phyloP scores from a whole-genome alignment of 768 basidiomycete species.

The Panaeolus cyanescens region DNA sequence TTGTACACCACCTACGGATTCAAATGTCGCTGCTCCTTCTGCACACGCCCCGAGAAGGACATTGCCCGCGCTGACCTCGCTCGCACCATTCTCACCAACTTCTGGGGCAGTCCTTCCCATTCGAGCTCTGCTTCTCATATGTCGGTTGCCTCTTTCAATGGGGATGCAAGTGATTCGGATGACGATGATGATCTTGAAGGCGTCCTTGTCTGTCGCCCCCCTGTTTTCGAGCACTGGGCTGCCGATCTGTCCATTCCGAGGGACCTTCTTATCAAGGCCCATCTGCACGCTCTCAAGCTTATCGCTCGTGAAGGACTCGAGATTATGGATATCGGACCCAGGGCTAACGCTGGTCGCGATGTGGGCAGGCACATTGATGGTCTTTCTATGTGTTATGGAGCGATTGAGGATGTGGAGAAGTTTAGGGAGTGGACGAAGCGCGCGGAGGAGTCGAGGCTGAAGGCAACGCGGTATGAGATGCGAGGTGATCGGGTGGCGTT shows the following conservation, averaged over 20 bases:
- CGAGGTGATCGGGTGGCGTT: constrained; percentile 26
- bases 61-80: constrained; percentile 27
- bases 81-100: constrained; percentile 25
- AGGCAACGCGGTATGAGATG: constrained; percentile 4
- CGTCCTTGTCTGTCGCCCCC: constrained; percentile 10
- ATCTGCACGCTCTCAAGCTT: constrained; percentile 28
- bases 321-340: constrained; percentile 16
- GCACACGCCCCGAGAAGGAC: constrained; percentile 16
- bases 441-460: constrained; percentile 27
- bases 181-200: neutral
- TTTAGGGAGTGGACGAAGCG: constrained; percentile 35
- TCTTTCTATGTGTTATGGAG: constrained; percentile 44
- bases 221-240: constrained; percentile 37
- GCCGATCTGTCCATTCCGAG: constrained; percentile 23
- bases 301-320: constrained; percentile 37
- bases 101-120: constrained; percentile 18
- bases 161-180: neutral
- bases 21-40: constrained; percentile 32
- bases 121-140: neutral
- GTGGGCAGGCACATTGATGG: constrained; percentile 32
- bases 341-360: neutral
- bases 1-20: constrained; percentile 30
- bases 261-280: constrained; percentile 31
- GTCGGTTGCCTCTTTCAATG: neutral
- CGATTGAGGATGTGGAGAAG: constrained; percentile 33